Evolutionary conservation across 306 rosid species (phyloP).

Genomic region (Rosa rugosa): DNA sequence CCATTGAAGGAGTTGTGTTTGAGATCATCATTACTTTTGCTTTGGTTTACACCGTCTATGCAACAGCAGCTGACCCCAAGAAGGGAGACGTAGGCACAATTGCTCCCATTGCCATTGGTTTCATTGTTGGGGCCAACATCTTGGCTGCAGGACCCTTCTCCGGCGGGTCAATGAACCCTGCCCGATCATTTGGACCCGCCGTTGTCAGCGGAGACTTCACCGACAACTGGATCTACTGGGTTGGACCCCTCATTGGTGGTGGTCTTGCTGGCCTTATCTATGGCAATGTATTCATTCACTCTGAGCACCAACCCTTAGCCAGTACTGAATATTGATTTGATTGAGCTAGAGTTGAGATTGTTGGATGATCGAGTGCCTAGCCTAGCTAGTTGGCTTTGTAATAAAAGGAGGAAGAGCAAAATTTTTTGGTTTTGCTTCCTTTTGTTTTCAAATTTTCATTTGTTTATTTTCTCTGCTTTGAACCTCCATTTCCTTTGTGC

Average conservation of each 20-base stretch:
- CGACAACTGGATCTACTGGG: constrained; percentile 87
- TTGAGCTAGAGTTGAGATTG: neutral
- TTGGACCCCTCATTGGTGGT: constrained; percentile 81
- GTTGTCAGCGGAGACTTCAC: constrained; percentile 80
- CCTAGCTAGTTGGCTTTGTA: constrained; percentile 12
- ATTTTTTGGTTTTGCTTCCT: constrained; percentile 20
- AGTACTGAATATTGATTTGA: constrained; percentile 29
- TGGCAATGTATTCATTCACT: constrained; percentile 54
- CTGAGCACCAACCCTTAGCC: constrained; percentile 59
- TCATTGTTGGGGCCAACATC: constrained; percentile 91
- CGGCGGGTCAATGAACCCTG: constrained; percentile 96
- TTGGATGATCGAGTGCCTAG: constrained; percentile 10
- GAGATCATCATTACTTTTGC: constrained; percentile 80
- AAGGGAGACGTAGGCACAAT: constrained; percentile 74
- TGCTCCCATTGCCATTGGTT: constrained; percentile 90
- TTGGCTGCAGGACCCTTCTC: constrained; percentile 90
- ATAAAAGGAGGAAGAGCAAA: constrained; percentile 32
- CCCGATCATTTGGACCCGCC: constrained; percentile 87
- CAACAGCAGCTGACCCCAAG: constrained; percentile 95
- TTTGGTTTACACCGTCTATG: constrained; percentile 86
- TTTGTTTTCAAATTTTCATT: neutral
- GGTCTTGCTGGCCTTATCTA: constrained; percentile 90
- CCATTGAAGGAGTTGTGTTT: constrained; percentile 58
- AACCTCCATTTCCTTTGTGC: constrained; percentile 14
- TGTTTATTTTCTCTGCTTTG: constrained; percentile 14